Evolutionary conservation across 352 stramenopile species (phyloP).

Genomic region (Globisporangium barbulae): DNA sequence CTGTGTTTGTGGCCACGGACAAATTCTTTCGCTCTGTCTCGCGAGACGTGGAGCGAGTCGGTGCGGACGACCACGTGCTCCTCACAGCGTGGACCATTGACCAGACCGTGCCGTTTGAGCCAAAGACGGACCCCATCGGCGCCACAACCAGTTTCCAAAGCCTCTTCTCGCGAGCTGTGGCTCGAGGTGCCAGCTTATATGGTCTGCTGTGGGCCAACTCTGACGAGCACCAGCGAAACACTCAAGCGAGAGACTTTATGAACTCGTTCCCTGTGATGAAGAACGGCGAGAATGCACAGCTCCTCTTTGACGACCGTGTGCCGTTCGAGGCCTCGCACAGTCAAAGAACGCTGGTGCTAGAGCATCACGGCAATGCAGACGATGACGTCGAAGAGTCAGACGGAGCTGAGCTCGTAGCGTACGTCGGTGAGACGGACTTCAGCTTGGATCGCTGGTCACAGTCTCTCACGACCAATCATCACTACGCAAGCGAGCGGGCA

Average conservation of each 20-base stretch:
- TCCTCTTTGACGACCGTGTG: background rate
- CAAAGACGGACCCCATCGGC: conserved; percentile 22
- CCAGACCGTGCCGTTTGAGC: conserved; percentile 44
- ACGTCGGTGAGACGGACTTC: background rate
- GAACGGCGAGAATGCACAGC: background rate
- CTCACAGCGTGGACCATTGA: conserved; percentile 57
- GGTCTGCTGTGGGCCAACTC: background rate
- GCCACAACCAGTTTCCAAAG: conserved; percentile 3
- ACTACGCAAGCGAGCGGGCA: background rate
- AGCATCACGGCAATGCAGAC: background rate
- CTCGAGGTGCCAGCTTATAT: background rate
- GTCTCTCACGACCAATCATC: background rate
- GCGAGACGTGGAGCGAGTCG: conserved; percentile 34
- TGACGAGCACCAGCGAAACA: background rate
- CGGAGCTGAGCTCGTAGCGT: background rate
- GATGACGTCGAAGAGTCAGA: background rate
- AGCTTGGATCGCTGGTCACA: background rate
- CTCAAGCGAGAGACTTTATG: background rate
- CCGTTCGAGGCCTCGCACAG: background rate
- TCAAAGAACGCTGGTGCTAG: background rate
- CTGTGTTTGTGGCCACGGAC: conserved; percentile 35
- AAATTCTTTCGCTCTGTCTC: conserved; percentile 51
- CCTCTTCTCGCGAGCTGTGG: background rate
- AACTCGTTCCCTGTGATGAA: background rate
- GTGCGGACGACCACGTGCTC: conserved; percentile 37